Evolutionary conservation across 192 early-diverging fungal genomes (phyloP), one percentile per base, ranked within the genome.

Genomic region (Umbelopsis ramanniana): DNA sequence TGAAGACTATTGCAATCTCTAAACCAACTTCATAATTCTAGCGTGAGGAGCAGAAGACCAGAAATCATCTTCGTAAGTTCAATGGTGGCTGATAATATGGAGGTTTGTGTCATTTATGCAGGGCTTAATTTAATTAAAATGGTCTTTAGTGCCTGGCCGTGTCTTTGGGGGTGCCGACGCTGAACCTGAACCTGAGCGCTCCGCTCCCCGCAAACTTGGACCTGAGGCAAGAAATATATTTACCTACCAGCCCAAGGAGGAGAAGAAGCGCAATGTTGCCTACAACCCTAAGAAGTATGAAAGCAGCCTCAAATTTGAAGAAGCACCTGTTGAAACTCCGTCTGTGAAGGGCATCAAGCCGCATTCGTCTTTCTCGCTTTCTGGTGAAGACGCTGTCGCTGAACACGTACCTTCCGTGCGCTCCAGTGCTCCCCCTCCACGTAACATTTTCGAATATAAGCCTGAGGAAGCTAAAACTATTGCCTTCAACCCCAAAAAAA

Each of bases 371-470:
- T 63, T 35, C 15, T 63, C 57, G 4, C 26, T 63, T 3, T 35
- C 57, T 37, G 57, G 57, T 19, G 29, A 63, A 12, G 57, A 37
- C 4, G 14, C 26, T 17, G 26, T 19, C 33, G 3, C 10, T 0
- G 57, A 63, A 0, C 57, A 22, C 33, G 0, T 63, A 37, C 57
- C 57, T 14, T 63, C 57, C 0, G 57, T 63, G 7, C 57, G 57
- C 7, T 63, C 57, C 0, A 74, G 15, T 22, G 53, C 50, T 26
- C 72, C 63, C 52, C 68, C 76, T 24, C 35, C 52, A 15, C 76
- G 76, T 5, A 71, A 78, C 47, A 78, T 78, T 40, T 78, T 78
- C 22, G 66, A 72, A 7, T 78, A 70, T 57, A 22, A 72, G n/a
- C 72, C 72, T 48, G 72, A 68, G 3, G 21, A 55, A 46, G 17